Evolutionary conservation across 2,329 filamentous ascomycete species (phyloP).

Genomic region (Rutstroemia sp.): DNA sequence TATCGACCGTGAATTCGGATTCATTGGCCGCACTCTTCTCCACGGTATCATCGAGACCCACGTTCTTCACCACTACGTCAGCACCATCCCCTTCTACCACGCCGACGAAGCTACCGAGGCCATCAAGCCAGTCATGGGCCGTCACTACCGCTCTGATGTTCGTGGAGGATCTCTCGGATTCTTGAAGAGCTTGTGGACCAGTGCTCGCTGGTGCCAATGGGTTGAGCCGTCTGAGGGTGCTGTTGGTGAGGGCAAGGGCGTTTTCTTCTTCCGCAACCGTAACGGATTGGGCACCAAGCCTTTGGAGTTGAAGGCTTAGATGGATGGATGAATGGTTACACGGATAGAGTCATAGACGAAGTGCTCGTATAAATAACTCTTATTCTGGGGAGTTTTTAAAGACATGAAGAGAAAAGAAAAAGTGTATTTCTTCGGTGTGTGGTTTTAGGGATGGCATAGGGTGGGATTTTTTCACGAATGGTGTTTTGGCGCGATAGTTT

Average conservation of each 20-base stretch:
- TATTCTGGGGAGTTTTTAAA: neutral
- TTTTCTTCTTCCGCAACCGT: slow-evolving; percentile 95
- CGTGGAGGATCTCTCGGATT: slow-evolving; percentile 75
- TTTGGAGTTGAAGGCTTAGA: slow-evolving; percentile 17
- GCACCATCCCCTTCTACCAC: slow-evolving; percentile 93
- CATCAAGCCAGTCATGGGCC: slow-evolving; percentile 91
- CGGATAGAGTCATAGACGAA: neutral
- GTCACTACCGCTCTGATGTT: slow-evolving; percentile 83
- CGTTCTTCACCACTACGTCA: slow-evolving; percentile 96
- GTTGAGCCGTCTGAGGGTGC: slow-evolving; percentile 86
- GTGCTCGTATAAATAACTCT: neutral
- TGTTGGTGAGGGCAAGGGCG: slow-evolving; percentile 70
- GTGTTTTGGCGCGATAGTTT: no score
- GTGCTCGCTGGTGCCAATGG: slow-evolving; percentile 87
- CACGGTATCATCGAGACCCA: slow-evolving; percentile 38
- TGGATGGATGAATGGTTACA: neutral
- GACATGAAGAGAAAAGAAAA: neutral
- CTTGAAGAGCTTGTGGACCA: slow-evolving; percentile 73
- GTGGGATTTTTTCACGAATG: no score
- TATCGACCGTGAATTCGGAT: slow-evolving; percentile 95
- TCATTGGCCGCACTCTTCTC: slow-evolving; percentile 58
- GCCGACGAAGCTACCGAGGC: slow-evolving; percentile 91
- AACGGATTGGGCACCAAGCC: slow-evolving; percentile 65
- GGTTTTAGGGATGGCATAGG: no score
- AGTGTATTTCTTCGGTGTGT: neutral